Conservation (phyloP, 2,329 filamentous ascomycete genomes). For the Trichoderma sp. region DNA sequence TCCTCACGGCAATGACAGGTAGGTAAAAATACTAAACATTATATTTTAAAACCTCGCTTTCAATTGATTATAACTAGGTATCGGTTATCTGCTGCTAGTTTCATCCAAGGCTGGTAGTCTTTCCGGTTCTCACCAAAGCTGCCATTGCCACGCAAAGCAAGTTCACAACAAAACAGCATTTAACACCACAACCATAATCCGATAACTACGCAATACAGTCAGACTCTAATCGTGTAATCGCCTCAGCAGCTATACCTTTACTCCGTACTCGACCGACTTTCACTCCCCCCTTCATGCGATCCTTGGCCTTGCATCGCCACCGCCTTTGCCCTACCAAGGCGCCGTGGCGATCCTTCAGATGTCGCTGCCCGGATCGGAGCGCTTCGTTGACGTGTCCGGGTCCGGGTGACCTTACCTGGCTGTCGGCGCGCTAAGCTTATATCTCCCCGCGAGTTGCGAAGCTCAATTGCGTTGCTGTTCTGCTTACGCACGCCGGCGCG, state of each 20-base stretch:
- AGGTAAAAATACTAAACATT: not conserved
- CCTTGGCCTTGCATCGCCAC: constrained; percentile 59
- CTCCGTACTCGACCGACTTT: constrained; percentile 50
- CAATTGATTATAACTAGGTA: not conserved
- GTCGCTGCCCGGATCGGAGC: constrained; percentile 52
- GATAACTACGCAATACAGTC: not conserved
- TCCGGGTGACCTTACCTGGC: constrained; percentile 61
- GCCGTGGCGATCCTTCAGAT: constrained; percentile 58
- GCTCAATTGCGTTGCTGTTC: constrained; percentile 41
- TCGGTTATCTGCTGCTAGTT: not conserved
- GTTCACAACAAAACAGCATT: not conserved
- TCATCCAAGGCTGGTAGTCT: not conserved
- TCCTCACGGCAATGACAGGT: not conserved
- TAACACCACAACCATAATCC: not conserved
- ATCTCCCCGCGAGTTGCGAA: constrained; percentile 54
- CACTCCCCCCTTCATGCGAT: constrained; percentile 58
- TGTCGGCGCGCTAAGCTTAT: constrained; percentile 60
- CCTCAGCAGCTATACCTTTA: constrained; percentile 33
- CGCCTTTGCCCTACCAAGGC: constrained; percentile 60
- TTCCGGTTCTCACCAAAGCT: constrained; percentile 5
- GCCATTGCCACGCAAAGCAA: not conserved
- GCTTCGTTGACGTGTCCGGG: constrained; percentile 66
- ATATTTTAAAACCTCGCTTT: not conserved
- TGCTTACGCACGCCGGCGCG: constrained; percentile 34
- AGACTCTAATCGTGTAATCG: constrained; percentile 2